These are phyloP conservation scores for Hypomontagnella submonticulosa DNA, from an alignment of 495 filamentous ascomycete species.

Conservation along the genomic window DNA sequence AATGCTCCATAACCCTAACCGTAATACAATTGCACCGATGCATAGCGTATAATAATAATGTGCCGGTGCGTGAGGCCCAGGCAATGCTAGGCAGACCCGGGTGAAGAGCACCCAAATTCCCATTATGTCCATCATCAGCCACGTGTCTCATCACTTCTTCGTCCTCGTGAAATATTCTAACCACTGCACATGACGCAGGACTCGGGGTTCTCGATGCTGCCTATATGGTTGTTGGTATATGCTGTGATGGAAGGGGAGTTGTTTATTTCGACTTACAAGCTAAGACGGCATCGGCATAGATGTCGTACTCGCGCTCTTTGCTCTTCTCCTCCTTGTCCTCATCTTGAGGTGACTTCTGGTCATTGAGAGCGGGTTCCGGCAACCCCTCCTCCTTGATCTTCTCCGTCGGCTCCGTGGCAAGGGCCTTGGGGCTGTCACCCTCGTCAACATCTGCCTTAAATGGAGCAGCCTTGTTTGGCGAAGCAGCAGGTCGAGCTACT, in stretches of 20 bases:
- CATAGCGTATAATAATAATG: slow-evolving; percentile 16
- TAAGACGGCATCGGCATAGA: slow-evolving; percentile 91
- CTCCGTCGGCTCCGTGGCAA: slow-evolving; percentile 73
- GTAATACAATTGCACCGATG: slow-evolving; percentile 24
- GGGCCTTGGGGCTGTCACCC: slow-evolving; percentile 77
- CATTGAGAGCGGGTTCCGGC: slow-evolving; percentile 60
- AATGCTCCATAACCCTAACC: slow-evolving; percentile 20
- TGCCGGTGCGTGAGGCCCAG: slow-evolving; percentile 16
- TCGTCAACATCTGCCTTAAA: slow-evolving; percentile 78
- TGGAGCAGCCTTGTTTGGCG: slow-evolving; percentile 59
- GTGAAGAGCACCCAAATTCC: slow-evolving; percentile 15
- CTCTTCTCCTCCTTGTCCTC: slow-evolving; percentile 72
- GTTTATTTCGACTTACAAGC: slow-evolving; percentile 69
- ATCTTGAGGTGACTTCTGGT: slow-evolving; percentile 58
- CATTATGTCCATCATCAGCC: slow-evolving; percentile 42
- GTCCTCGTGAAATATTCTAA: slow-evolving; percentile 47
- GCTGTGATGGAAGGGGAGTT: background rate
- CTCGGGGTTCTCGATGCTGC: slow-evolving; percentile 92
- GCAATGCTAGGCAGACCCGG: slow-evolving; percentile 10
- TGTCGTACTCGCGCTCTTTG: slow-evolving; percentile 81
- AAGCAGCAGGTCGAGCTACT: slow-evolving; percentile 53
- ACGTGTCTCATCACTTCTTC: slow-evolving; percentile 42
- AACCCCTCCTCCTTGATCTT: slow-evolving; percentile 67
- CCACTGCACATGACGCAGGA: slow-evolving; percentile 92
- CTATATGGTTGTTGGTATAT: slow-evolving; percentile 51